A percentile compares a stretch with the other conserved stretches of the same genome.
Conservation (phyloP, 805 yeast species). For the Hanseniaspora lindneri region DNA sequence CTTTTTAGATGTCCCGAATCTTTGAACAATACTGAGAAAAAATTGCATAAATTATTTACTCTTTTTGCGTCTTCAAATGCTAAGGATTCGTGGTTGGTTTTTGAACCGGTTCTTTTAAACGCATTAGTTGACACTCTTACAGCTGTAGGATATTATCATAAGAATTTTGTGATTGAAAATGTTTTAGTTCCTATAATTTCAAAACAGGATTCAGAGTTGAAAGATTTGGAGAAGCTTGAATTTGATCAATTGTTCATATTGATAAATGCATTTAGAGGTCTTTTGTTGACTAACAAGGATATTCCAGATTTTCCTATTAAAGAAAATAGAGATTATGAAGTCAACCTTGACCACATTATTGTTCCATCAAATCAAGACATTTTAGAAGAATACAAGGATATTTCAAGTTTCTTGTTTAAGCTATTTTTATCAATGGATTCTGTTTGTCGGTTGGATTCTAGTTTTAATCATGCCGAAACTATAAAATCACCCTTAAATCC, state of each 20-base stretch:
- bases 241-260: conserved; percentile 65
- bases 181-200: conserved; percentile 55
- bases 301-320: conserved; percentile 65
- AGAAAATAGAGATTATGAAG: conserved; percentile 26
- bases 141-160: conserved; percentile 64
- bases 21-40: conserved; percentile 71
- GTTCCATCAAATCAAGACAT: conserved; percentile 26
- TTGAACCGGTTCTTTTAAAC: conserved; percentile 49
- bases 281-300: conserved; percentile 48
- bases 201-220: conserved; percentile 23
- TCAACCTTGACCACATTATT: conserved; percentile 28
- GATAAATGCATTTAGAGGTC: conserved; percentile 57
- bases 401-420: conserved; percentile 44
- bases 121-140: conserved; percentile 66
- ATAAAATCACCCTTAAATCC: conserved; percentile 30
- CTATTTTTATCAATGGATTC: conserved; percentile 50
- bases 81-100: conserved; percentile 66
- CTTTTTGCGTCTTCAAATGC: conserved; percentile 43
- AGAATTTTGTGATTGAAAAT: conserved; percentile 69
- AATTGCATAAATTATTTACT: conserved; percentile 53
- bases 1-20: conserved; percentile 79
- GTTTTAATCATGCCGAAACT: conserved; percentile 31
- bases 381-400: conserved; percentile 52
- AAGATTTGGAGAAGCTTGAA: conserved; percentile 45
- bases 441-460: conserved; percentile 40